These are phyloP conservation scores for Kingdonia uniflora DNA, from an alignment of 164 flowering plant species.

Conservation along the genomic window DNA sequence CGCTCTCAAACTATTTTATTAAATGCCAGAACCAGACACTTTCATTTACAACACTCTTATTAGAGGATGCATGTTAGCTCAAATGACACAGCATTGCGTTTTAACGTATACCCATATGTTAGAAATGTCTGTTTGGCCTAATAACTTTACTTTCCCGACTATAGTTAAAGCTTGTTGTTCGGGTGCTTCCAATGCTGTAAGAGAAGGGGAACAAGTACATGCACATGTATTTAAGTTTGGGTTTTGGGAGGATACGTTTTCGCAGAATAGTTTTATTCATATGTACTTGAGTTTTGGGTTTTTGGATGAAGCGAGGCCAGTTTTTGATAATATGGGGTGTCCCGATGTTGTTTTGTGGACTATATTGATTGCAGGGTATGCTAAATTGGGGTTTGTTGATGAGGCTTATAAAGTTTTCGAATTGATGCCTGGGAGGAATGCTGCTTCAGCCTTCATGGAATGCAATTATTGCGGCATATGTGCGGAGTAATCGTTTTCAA, in stretches of 20 bases:
- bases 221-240: conserved; percentile 13
- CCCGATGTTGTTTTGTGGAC: conserved; percentile 50
- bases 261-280: conserved; percentile 29
- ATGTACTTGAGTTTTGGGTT: conserved; percentile 33
- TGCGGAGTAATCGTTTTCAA: conserved; percentile 32
- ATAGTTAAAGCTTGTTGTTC: conserved; percentile 5
- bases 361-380: conserved; percentile 42
- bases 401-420: conserved; percentile 25
- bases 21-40: conserved; percentile 11
- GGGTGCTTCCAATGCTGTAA: background rate
- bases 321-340: conserved; percentile 37
- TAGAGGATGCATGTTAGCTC: conserved; percentile 5
- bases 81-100: background rate
- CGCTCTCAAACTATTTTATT: conserved; percentile 7
- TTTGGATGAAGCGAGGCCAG: conserved; percentile 39
- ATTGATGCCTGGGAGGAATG: conserved; percentile 29
- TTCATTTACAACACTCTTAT: conserved; percentile 11
- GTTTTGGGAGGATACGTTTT: conserved; percentile 8
- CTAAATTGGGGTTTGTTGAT: conserved; percentile 31
- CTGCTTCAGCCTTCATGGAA: conserved; percentile 55
- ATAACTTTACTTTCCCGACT: conserved; percentile 8
- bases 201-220: conserved; percentile 8
- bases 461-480: conserved; percentile 47
- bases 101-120: conserved; percentile 7
- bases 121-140: conserved; percentile 4